These are phyloP conservation scores for Stromatinia cepivora DNA, from an alignment of 2,329 filamentous ascomycete genomes.

Conservation along the genomic window DNA sequence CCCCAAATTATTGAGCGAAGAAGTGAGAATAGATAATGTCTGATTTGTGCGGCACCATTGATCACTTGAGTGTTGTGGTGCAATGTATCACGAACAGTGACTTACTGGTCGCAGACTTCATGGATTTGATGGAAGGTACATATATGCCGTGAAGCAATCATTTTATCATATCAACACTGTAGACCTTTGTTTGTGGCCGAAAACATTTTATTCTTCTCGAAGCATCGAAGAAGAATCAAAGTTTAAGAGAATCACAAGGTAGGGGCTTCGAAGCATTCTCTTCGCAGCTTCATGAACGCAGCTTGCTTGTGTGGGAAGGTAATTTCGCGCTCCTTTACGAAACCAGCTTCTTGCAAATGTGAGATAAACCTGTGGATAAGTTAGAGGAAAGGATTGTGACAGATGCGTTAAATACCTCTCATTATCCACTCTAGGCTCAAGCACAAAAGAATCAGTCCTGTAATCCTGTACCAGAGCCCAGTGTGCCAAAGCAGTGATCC, in stretches of 20 bases:
- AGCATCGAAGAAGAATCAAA: neutral
- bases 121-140: neutral
- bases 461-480: conserved; percentile 76
- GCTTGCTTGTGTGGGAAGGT: conserved; percentile 90
- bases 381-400: neutral
- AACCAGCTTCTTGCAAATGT: conserved; percentile 73
- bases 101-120: neutral
- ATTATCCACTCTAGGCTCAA: conserved; percentile 93
- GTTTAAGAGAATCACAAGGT: conserved; percentile 39
- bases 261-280: conserved; percentile 79
- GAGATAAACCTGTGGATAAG: conserved; percentile 54
- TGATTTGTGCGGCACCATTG: neutral
- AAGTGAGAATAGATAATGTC: neutral
- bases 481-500: conserved; percentile 86
- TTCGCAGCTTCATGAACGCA: conserved; percentile 76
- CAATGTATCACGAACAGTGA: neutral
- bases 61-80: neutral
- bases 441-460: conserved; percentile 76
- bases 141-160: neutral
- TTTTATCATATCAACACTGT: neutral
- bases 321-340: conserved; percentile 83
- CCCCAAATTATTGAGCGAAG: neutral
- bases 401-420: conserved; percentile 62
- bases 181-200: neutral
- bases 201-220: neutral